Base-by-base conservation (phyloP, 768 basidiomycete genomes). In the Termitomyces sp. region DNA sequence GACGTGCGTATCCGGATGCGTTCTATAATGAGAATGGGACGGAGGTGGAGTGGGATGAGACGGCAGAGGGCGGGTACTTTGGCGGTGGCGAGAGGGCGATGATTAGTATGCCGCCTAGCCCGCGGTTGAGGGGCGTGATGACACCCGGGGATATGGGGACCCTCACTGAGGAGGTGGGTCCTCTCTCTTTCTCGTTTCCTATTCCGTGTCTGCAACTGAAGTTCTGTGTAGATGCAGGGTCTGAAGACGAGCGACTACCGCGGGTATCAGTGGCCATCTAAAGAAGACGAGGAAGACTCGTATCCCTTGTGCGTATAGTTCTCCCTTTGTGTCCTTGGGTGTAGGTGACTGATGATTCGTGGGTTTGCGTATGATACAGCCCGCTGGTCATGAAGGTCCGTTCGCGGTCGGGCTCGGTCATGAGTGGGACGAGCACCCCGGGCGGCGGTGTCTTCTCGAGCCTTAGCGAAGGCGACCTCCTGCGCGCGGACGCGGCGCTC, bases 101-200 rank as follows among this genome's bases (percentile, higher is more conserved):
- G 50, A 84, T 92, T 4, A 90, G 88, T 59, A 87, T 88, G 58
- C 97, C 96, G 34, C 88, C 92, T 2, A 93, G 90, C 69, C 97
- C 97, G 20, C 80, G 88, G 64, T 80, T 91, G 74, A 81, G 85
- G 12, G 97, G 96, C 3, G 74, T 83, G 57, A 92, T 91, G 64
- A 99, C 97, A 0, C 96, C 96, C 0, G 94, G 94, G 7, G 94
- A 97, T 74, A 79, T 96, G 61, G 94, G 90, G 18, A 96, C 94
- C 27, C 74, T 94, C 43, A 93, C 90, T 0, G 90, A 92, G 71
- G 88, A 92, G 77, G 88, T 89, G 61, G 27, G 78, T 64, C 20
- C n/a, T 41, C 4, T 46, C 20, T 4, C 32, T 55, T 32, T 22
- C 37, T 42, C 29, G n/a, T 49, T 32, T 22, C 2, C 4, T n/a